Conservation (phyloP, 345 rosid species). For the Gossypium rotundifolium region DNA sequence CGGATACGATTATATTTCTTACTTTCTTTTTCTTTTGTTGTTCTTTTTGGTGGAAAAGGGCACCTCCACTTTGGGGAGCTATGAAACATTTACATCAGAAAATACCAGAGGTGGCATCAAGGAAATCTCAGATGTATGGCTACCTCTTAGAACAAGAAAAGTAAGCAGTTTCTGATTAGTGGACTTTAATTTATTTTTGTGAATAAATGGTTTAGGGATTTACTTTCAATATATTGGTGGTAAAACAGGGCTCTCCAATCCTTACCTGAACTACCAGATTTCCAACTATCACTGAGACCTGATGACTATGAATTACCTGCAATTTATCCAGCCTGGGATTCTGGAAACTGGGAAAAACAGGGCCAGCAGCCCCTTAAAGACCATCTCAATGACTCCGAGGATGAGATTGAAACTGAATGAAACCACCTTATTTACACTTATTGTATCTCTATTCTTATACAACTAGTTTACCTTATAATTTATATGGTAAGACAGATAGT, state of each 20-base stretch:
- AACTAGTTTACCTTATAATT: not conserved
- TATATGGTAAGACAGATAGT: not conserved
- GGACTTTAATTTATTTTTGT: not conserved
- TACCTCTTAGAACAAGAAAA: constrained; percentile 84
- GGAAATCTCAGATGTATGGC: constrained; percentile 77
- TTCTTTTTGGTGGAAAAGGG: constrained; percentile 28
- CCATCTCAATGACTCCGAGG: constrained; percentile 55
- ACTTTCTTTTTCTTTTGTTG: not conserved
- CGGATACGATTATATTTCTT: not conserved
- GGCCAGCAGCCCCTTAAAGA: constrained; percentile 49
- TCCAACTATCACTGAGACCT: constrained; percentile 76
- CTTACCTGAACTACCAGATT: constrained; percentile 81
- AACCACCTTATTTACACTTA: not conserved
- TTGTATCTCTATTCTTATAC: constrained; percentile 1
- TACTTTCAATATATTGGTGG: constrained; percentile 1
- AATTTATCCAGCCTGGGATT: constrained; percentile 47
- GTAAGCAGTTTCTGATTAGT: constrained; percentile 34
- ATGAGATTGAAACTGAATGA: constrained; percentile 34
- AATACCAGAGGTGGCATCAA: constrained; percentile 82
- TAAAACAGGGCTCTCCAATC: constrained; percentile 59
- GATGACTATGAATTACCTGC: constrained; percentile 67
- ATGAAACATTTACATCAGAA: constrained; percentile 83
- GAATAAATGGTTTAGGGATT: not conserved
- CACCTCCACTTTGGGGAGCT: constrained; percentile 81
- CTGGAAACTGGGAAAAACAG: constrained; percentile 45